phyloP scores from a whole-genome alignment of 768 basidiomycete genomes.

The Mycena indigotica region DNA sequence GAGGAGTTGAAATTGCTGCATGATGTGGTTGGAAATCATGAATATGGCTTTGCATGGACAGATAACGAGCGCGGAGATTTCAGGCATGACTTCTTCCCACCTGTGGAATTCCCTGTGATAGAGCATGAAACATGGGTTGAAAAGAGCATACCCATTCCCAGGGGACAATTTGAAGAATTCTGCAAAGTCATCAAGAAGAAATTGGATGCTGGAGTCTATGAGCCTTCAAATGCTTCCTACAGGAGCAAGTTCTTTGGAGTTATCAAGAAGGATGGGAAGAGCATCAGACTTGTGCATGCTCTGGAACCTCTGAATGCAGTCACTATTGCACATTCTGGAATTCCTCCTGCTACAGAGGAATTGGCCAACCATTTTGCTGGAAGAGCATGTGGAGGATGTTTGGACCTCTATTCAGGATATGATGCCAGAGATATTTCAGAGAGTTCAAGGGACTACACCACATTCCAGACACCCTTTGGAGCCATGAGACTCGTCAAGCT shows the following conservation, averaged over 20 bases:
- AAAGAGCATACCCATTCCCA: conserved; percentile 20
- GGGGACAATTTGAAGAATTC: conserved; percentile 19
- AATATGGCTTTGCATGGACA: conserved; percentile 13
- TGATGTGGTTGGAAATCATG: conserved; percentile 24
- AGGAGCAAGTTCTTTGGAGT: conserved; percentile 36
- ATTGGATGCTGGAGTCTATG: conserved; percentile 17
- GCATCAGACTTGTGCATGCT: conserved; percentile 17
- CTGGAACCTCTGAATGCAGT: conserved; percentile 23
- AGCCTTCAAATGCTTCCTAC: conserved; percentile 23
- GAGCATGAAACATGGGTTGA: conserved; percentile 27
- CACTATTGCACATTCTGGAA: conserved; percentile 15
- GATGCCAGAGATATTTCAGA: conserved; percentile 29
- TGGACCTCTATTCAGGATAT: conserved; percentile 30
- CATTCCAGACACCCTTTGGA: conserved; percentile 30
- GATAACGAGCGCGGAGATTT: conserved; percentile 5
- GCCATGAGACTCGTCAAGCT: conserved; percentile 23
- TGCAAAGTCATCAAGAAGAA: conserved; percentile 19
- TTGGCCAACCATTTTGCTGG: conserved; percentile 18
- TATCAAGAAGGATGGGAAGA: conserved; percentile 8
- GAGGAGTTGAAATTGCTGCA: conserved; percentile 30
- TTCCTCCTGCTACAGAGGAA: conserved; percentile 18
- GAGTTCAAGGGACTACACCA: conserved; percentile 31
- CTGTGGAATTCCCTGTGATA: conserved; percentile 25
- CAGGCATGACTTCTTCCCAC: conserved; percentile 5
- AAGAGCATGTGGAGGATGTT: conserved; percentile 21